Evolutionary conservation across 306 rosid genomes (phyloP).

Genomic region (Vigna unguiculata): DNA sequence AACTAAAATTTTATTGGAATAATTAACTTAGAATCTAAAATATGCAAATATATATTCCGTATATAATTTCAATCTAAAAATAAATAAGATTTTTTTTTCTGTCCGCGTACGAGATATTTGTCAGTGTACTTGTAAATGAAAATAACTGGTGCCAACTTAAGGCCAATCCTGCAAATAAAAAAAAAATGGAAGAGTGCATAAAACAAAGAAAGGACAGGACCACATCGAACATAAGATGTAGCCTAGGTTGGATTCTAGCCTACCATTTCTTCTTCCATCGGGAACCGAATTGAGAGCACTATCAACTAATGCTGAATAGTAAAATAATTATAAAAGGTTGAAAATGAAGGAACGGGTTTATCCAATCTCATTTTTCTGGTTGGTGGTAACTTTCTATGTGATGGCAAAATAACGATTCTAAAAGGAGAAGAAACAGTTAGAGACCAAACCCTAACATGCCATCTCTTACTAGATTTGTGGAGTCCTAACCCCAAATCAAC

Average conservation of each 20-base stretch:
- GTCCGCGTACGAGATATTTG: not conserved
- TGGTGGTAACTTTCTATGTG: not conserved
- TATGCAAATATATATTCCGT: no score
- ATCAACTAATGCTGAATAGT: not conserved
- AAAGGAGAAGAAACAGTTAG: conserved; percentile 8
- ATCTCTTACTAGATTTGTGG: conserved; percentile 31
- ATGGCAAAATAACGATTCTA: not conserved
- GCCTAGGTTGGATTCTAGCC: not conserved
- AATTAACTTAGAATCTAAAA: no score
- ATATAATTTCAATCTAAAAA: no score
- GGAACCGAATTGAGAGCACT: not conserved
- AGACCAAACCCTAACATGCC: not conserved
- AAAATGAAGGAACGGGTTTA: not conserved
- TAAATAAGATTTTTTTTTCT: not conserved
- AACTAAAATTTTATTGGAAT: no score
- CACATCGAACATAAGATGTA: not conserved
- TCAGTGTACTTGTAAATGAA: not conserved
- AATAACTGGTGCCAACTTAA: not conserved
- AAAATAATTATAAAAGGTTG: not conserved
- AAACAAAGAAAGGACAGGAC: conserved; percentile 23
- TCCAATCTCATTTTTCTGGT: not conserved
- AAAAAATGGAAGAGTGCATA: not conserved
- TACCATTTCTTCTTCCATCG: not conserved
- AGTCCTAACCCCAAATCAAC: not conserved
- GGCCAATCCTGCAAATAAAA: not conserved